Evolutionary conservation across 768 basidiomycete species (phyloP), one percentile per base, ranked within the genome.

Genomic region (Russula earlei): DNA sequence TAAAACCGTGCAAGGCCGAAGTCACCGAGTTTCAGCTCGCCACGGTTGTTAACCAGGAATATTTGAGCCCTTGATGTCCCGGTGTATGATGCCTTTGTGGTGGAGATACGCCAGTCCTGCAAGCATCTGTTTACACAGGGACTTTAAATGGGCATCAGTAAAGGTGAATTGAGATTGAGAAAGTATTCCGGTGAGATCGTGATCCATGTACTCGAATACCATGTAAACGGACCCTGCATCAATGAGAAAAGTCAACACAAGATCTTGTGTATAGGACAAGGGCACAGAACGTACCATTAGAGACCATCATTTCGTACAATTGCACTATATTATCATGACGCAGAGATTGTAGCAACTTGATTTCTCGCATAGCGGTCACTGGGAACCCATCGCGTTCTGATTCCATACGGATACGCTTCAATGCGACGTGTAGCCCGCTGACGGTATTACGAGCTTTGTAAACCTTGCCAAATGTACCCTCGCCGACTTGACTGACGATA

Each of bases 171-270:
- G 86, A 1, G 81, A 87, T 71, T 97, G 94, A 2, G 91, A 89
- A 25, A 99, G 76, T 49, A 98, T 78, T 4, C 96, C 96, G 2
- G 94, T 97, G 52, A 99, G 75, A 67, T 99, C 96, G 67, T 98
- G 95, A 65, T 99, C 93, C 90, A 96, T 90, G 70, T 99, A 99
- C 69, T 98, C 94, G 65, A 98, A 92, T 37, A 99, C 95, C 96
- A 99, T 99, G 71, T 91, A 95, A 40, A 96, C 94, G 46, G 87
- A 85, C 56, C 92, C 95, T 97, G 64, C 3, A 36, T 27, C 19
- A 53, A 56, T 25, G 31, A 24, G 24, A 19, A 1, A 46, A 29
- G 45, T 57, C 17, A 38, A 29, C 19, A 10, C 38, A 40, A 59
- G 58, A 56, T 62, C 43, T 41, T 55, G 56, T 33, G 24, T 43